Evolutionary conservation across 2,329 filamentous ascomycete species (phyloP).

Genomic region (Trichophyton schoenleinii): DNA sequence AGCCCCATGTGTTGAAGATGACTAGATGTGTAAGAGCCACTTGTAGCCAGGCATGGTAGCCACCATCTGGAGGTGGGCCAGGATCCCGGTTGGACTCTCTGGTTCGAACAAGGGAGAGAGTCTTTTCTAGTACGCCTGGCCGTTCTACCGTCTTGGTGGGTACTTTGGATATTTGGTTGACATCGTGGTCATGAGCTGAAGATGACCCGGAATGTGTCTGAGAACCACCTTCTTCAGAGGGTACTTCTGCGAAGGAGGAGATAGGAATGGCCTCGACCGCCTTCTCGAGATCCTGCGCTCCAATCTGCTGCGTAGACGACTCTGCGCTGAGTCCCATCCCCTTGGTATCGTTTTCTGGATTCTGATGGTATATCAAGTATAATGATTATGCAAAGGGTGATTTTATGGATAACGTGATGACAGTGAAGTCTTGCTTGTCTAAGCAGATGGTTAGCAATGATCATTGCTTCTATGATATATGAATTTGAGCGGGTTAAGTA

Average conservation of each 20-base stretch:
- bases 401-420: neutral
- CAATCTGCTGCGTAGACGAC: neutral
- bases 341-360: neutral
- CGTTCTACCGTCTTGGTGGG: neutral
- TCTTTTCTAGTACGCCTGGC: slow-evolving; percentile 16
- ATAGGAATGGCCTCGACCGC: neutral
- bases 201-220: neutral
- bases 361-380: neutral
- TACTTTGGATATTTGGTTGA: slow-evolving; percentile 1
- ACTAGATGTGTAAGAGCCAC: slow-evolving; percentile 41
- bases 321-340: neutral
- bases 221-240: neutral
- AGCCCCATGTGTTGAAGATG: slow-evolving; percentile 47
- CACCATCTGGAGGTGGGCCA: slow-evolving; percentile 38
- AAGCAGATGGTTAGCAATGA: too few species aligned
- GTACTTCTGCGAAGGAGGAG: neutral
- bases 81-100: slow-evolving; percentile 26
- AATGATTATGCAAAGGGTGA: neutral
- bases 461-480: too few species aligned
- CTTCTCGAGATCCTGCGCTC: neutral
- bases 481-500: too few species aligned
- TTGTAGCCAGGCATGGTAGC: slow-evolving; percentile 44
- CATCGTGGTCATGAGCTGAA: neutral
- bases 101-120: slow-evolving; percentile 27
- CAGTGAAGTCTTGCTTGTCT: too few species aligned